Conservation (phyloP, 1,139 yeast genomes). For the Saccharomyces hybrid region DNA sequence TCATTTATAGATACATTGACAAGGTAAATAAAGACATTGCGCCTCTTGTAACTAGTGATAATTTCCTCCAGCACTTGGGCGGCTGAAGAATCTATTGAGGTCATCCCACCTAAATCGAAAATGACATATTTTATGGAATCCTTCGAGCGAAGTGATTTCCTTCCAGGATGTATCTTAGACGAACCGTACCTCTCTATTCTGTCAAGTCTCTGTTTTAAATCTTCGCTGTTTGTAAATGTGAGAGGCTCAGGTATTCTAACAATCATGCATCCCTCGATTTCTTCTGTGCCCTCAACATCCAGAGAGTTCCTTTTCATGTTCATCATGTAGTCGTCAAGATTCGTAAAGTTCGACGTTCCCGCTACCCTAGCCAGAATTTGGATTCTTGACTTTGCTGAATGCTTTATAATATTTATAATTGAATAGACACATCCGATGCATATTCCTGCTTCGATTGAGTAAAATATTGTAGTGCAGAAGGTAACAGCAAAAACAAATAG, state of each 20-base stretch:
- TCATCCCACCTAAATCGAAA: constrained; percentile 82
- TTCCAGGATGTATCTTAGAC: constrained; percentile 74
- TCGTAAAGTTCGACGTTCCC: constrained; percentile 65
- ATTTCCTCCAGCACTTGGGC: constrained; percentile 64
- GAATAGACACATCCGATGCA: constrained; percentile 78
- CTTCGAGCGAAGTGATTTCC: constrained; percentile 47
- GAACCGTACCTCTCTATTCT: constrained; percentile 84
- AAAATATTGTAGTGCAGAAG: constrained; percentile 61
- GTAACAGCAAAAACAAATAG: constrained; percentile 67
- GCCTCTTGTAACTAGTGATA: constrained; percentile 44
- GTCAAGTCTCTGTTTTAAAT: constrained; percentile 62
- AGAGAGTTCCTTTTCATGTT: constrained; percentile 3
- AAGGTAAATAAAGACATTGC: constrained; percentile 56
- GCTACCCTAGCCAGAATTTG: constrained; percentile 82
- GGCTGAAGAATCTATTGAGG: constrained; percentile 80
- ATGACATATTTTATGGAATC: constrained; percentile 59
- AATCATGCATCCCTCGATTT: constrained; percentile 76
- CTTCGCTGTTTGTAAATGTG: constrained; percentile 85
- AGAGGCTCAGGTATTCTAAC: constrained; percentile 88
- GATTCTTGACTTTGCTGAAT: constrained; percentile 80
- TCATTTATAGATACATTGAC: constrained; percentile 49
- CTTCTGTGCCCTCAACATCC: constrained; percentile 39
- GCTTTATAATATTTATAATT: constrained; percentile 69
- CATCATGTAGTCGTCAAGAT: constrained; percentile 51
- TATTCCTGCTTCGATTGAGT: constrained; percentile 86